Evolutionary conservation across 352 stramenopile genomes (phyloP), one percentile per base, ranked within the genome.

Genomic region (Hyaloperonospora arabidopsidis): DNA sequence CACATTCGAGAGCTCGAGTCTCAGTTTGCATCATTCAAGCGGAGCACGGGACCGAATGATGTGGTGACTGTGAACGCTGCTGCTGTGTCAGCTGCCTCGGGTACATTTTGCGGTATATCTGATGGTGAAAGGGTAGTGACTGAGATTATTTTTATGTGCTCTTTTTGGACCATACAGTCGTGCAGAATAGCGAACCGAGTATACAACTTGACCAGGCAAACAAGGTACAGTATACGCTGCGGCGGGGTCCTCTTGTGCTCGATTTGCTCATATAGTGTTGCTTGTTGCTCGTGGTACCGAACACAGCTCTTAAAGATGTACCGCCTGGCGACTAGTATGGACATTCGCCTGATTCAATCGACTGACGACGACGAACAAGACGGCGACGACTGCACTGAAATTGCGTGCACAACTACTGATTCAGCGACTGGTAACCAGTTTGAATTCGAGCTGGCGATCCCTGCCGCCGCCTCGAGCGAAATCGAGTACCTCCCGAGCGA

Each of bases 401-500:
- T 93, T 10, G 66, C 73, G 23, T 91, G 80, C 45, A 76, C 72
- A 8, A 70, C 78, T 7, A 79, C 72, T 17, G 83, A 93, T 35
- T 86, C 80, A 4, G 74, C 71, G 7, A 76, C 68, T 8, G 76
- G 76, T 2, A 82, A 82, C 44, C 68, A 75, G 32, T 87, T 93
- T 45, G 61, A 84, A 34, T 93, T 90, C 29, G 79, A 91, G 48
- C 60, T 93, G 21, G 77, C 73, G n/a, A 64, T 93, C 6, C 79
- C 83, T 14, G 51, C 68, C 44, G 70, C 80, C 51, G 66, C 68
- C 21, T 61, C 61, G n/a, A 78, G 83, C 54, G 73, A 90, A 59
- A 85, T 93, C 51, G 83, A 93, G 49, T 93, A 89, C 53, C 63
- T 86, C 21, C 80, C 83, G 13, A 84, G 70, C 43, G 80, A 88